A percentile compares a stretch with the other conserved stretches of the same genome.
These are phyloP conservation scores for Paramyrothecium roridum DNA, from an alignment of 2,329 filamentous ascomycete genomes.

Conservation along the genomic window DNA sequence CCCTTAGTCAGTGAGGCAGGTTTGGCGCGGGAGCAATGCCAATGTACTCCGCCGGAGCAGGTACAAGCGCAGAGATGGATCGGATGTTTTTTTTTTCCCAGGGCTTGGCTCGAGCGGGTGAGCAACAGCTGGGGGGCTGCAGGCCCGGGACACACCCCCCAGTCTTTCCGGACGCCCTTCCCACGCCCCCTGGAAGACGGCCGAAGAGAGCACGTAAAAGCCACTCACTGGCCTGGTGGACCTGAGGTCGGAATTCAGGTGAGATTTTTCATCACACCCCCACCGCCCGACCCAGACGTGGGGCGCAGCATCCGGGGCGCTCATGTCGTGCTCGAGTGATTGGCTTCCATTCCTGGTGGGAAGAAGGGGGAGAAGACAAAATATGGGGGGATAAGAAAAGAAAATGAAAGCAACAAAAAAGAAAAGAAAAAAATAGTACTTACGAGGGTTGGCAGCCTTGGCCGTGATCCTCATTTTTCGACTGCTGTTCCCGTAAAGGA, in stretches of 20 bases:
- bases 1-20: background rate
- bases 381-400: background rate
- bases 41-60: background rate
- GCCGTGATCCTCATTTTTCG: too few relatives aligned
- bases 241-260: conserved; percentile 1
- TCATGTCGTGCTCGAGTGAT: conserved; percentile 28
- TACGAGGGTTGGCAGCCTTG: background rate
- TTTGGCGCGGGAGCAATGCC: background rate
- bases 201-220: background rate
- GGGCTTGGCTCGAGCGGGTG: background rate
- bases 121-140: background rate
- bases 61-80: background rate
- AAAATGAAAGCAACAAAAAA: background rate
- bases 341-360: conserved; percentile 21
- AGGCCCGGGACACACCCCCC: background rate
- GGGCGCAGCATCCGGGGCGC: conserved; percentile 21
- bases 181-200: background rate
- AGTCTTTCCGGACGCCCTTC: background rate
- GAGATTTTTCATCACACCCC: conserved; percentile 1
- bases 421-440: background rate
- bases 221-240: background rate
- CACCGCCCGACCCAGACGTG: conserved; percentile 18
- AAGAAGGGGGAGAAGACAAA: background rate
- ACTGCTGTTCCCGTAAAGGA: too few relatives aligned
- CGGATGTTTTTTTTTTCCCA: background rate